A percentile compares a stretch with the other conserved stretches of the same genome.
These are phyloP conservation scores for Talaromyces ruber DNA, from an alignment of 495 filamentous ascomycete genomes.

Conservation along the genomic window DNA sequence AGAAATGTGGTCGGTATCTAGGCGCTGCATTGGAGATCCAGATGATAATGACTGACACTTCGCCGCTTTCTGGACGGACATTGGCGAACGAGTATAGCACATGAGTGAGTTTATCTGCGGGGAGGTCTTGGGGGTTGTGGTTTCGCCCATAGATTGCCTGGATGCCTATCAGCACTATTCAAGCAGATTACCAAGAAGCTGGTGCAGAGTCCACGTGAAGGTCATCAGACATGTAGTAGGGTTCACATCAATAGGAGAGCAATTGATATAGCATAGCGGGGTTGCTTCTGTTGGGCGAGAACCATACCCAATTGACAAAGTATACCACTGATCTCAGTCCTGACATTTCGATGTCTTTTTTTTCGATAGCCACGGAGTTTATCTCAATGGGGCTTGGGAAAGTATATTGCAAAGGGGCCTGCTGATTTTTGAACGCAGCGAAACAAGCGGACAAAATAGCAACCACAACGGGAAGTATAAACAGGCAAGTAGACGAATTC, in stretches of 20 bases:
- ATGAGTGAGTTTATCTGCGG: slow-evolving; percentile 82
- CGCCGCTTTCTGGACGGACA: slow-evolving; percentile 62
- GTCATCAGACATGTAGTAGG: background rate
- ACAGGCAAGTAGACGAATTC: background rate
- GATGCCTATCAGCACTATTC: background rate
- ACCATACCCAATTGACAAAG: slow-evolving; percentile 49
- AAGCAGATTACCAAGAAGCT: background rate
- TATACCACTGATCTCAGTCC: slow-evolving; percentile 41
- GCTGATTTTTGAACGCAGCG: background rate
- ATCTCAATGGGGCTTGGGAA: background rate
- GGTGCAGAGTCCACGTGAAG: background rate
- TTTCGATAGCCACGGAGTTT: background rate
- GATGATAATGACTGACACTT: slow-evolving; percentile 48
- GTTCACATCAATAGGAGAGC: background rate
- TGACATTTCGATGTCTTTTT: slow-evolving; percentile 14
- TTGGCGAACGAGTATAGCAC: slow-evolving; percentile 89
- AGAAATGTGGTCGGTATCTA: background rate
- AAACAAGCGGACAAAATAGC: background rate
- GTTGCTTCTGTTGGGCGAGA: background rate
- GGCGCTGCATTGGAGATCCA: background rate
- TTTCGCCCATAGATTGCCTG: slow-evolving; percentile 82
- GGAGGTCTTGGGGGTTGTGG: slow-evolving; percentile 80
- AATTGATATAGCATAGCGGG: background rate
- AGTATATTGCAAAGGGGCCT: background rate
- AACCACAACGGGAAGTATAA: background rate